Conservation (phyloP, 2,329 filamentous ascomycete genomes). For the Botrytis aclada region DNA sequence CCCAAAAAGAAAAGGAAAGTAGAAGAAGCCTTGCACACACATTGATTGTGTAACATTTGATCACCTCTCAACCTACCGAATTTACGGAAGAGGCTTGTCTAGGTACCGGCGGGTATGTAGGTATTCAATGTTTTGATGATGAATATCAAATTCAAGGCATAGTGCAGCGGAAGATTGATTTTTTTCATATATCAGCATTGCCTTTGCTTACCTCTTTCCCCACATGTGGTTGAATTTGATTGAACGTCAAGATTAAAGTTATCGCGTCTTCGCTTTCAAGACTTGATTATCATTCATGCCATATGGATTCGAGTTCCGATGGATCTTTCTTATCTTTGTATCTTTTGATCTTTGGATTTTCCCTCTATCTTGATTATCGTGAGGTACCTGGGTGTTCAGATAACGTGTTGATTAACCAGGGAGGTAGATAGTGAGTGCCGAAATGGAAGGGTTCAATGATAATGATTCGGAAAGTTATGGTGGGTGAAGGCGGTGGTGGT, state of each 20-base stretch:
- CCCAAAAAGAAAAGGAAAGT: neutral
- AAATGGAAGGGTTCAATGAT: neutral
- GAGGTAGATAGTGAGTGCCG: neutral
- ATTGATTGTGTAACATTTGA: neutral
- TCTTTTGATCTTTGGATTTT: no score
- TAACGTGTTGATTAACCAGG: neutral
- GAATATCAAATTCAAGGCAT: neutral
- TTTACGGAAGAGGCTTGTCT: neutral
- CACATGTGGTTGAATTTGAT: slow-evolving; percentile 8
- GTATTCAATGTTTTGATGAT: neutral
- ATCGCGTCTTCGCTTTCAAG: neutral
- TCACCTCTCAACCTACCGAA: neutral
- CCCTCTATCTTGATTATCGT: neutral
- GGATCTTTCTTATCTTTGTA: neutral
- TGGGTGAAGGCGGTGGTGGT: neutral
- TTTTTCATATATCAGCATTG: neutral
- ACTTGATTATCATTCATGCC: neutral
- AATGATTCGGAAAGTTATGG: neutral
- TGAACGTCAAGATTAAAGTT: neutral
- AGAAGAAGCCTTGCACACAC: neutral
- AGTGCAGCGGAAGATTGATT: neutral
- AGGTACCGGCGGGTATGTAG: neutral
- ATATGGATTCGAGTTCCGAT: neutral
- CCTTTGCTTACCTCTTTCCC: neutral
- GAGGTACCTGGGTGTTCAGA: neutral